Base-by-base conservation (phyloP, 805 yeast species). In the Dipodascus albidus region DNA sequence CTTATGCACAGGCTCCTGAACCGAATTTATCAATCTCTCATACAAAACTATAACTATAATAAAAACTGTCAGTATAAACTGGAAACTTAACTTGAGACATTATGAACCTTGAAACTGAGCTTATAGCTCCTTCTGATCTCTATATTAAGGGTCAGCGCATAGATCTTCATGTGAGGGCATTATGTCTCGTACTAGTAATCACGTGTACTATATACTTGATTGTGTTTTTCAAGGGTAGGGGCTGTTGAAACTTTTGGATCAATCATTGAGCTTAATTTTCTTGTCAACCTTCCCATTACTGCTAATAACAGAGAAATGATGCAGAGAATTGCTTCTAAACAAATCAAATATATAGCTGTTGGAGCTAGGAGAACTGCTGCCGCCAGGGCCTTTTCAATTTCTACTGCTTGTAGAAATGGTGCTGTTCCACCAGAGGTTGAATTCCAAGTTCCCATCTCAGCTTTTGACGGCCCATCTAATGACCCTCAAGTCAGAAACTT, bases 401-500 rank as follows among this genome's bases (percentile, higher is more conserved):
- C 44, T 17, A n/a, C 44, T 14, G 9, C 14, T n/a, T 6, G 44
- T n/a, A 17, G 44, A n/a, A 38, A 38, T 17, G 44, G 44, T 14
- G 15, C 44, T 3, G 20, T 38, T 17, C n/a, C 44, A 38, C 20
- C 44, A 11, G 44, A 38, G n/a, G n/a, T 6, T 17, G 44, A 38
- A 14, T n/a, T 38, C 20, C 44, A 38, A 38, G 44, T 38, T 38
- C 44, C 44, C 6, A 4, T 38, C 17, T 38, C 44, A 11, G 44
- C 49, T 48, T 23, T 52, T n/a, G 52, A 52, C 19, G 35, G 21
- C 9, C 71, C 24, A 20, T 4, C 23, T 23, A 22, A 80, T 50
- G 76, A 90, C 31, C 48, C 49, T 14, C 53, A 35, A 14, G 53
- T 50, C 67, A 78, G 77, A 53, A 74, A 80, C 47, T 87, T 93